phyloP scores from a whole-genome alignment of 192 early-diverging fungal genomes.

The Coemansia umbellata region DNA sequence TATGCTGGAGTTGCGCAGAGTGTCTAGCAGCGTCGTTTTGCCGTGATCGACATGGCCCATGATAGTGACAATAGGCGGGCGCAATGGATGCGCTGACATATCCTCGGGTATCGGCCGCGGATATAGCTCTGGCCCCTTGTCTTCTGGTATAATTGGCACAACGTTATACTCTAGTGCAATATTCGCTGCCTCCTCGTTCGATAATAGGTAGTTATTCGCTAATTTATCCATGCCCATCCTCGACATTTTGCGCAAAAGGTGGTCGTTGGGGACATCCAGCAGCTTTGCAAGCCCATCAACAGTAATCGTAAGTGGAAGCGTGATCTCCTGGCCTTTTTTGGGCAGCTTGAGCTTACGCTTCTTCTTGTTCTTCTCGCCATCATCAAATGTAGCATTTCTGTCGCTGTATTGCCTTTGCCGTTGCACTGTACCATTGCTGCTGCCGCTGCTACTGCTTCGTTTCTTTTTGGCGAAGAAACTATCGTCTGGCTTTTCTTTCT shows the following conservation, averaged over 20 bases:
- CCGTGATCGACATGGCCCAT: constrained; percentile 99
- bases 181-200: constrained; percentile 78
- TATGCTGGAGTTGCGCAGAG: constrained; percentile 85
- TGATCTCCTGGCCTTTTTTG: constrained; percentile 56
- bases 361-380: constrained; percentile 3
- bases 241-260: constrained; percentile 68
- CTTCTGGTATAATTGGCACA: constrained; percentile 71
- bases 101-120: constrained; percentile 64
- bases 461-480: neutral
- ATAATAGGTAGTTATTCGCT: constrained; percentile 73
- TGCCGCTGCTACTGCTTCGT: too few species aligned
- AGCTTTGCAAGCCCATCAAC: constrained; percentile 78
- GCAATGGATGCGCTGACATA: constrained; percentile 64
- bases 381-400: too few species aligned
- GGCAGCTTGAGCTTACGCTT: constrained; percentile 30
- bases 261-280: constrained; percentile 69
- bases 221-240: constrained; percentile 78
- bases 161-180: constrained; percentile 86
- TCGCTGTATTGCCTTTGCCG: too few species aligned
- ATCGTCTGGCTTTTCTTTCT: neutral
- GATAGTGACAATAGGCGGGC: constrained; percentile 94
- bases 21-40: constrained; percentile 93
- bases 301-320: constrained; percentile 76
- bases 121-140: constrained; percentile 32
- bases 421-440: too few species aligned